Base-by-base conservation (phyloP, 805 yeast species). In the Sugiyamaella floridensis region DNA sequence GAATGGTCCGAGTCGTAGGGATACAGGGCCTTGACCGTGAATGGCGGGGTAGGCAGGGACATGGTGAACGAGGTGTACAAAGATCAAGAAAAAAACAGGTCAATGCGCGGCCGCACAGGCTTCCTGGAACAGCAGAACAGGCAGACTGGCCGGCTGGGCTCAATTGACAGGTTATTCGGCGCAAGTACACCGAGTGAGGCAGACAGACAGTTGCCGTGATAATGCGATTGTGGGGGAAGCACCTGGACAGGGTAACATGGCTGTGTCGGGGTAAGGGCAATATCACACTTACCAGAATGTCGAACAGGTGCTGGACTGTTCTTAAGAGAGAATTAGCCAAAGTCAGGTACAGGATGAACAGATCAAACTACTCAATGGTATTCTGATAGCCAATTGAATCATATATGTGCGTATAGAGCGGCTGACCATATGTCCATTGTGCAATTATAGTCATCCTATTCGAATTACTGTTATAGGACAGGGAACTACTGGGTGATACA, bases 1-100 rank as follows among this genome's bases (percentile, higher is more conserved):
- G 82, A 88, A 57, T 81, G 88, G 49, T 83, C 88, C 3, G 85
- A 79, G 43, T 69, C 64, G 69, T 86, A 87, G 48, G 83, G 85
- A 61, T 74, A 86, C 34, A 83, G 65, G 2, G 96, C 86, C 62
- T 75, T 74, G 1, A 84, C 92, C 60, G 73, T 71, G 69, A 86
- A 88, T 15, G 95, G 93, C 10, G 61, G 57, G 14, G 50, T 26
- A 45, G 56, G 54, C 47, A 45, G 47, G 34, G 50, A 45, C 48
- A 45, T 45, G 16, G 14, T 45, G 26, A 2, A 14, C 9, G 37
- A 8, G 9, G 37, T 11, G n/a, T 32, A 22, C 37, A 32, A 14
- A 14, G n/a, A 14, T 10, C 37, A 10, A 32, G 37, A 14, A 14
- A 14, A 14, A 14, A 14, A 32, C 37, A 32, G 37, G 37, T 32